Base-by-base conservation (phyloP, 306 rosid genomes). In the Trichosanthes cucumerina region DNA sequence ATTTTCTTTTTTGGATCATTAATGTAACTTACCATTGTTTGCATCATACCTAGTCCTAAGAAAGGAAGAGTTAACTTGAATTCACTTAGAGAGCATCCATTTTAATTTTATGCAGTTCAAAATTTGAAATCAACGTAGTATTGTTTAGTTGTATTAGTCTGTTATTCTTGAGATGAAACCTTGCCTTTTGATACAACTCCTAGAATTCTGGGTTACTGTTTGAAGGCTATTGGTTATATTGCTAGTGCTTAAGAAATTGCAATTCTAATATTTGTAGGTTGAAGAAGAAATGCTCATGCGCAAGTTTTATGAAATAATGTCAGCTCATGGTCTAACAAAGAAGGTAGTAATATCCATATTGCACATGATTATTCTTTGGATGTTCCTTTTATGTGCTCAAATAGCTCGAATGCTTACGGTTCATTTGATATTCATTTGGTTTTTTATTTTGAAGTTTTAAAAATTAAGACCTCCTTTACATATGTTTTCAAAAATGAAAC, bases 261-360 rank as follows among this genome's bases (percentile, higher is more conserved):
- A 14, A 31, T 71, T 46, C 56, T 79, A 57, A n/a, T 44, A 81
- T 75, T 36, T 76, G 76, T 71, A 84, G 91, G 89, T 82, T n/a
- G 91, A 84, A 83, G 91, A 88, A 80, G 89, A 86, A 80, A 88
- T 86, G 91, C 80, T 88, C 69, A 86, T 84, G 91, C 84, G 84
- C 59, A 88, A 88, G 44, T 86, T 84, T 23, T 86, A 84, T 10
- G 85, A 84, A 69, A 82, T 88, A n/a, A 82, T 84, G 89, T 71
- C 82, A 5, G 79, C 83, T 64, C 86, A 78, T 72, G 88, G 85
- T 78, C 71, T 84, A 75, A 34, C 74, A 4, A 79, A 83, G 74
- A 85, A 80, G 84, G 88, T 80, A 46, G 18, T 31, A 26, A 18
- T 28, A 49, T 31, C 44, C 44, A 73, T 46, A 13, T 73, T 19